phyloP scores from a whole-genome alignment of 106 monocot genomes.

The Xerophyta viscosa region DNA sequence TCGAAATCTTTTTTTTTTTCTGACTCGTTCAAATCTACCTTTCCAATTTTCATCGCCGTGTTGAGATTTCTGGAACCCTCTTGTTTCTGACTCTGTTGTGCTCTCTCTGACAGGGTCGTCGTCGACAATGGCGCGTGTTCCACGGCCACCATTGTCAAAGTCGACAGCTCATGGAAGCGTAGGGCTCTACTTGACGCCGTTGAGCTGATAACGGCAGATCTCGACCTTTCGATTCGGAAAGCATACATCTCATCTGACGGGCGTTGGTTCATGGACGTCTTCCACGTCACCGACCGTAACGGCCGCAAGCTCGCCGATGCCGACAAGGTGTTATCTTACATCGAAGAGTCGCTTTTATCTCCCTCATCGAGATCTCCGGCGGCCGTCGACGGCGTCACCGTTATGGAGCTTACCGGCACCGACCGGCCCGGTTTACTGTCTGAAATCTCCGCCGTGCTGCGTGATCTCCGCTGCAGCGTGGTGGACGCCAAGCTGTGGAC shows the following conservation, averaged over 20 bases:
- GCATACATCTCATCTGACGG: constrained; percentile 14
- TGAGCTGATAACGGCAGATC: constrained; percentile 10
- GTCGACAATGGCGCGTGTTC: constrained; percentile 13
- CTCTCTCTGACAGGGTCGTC: constrained; percentile 18
- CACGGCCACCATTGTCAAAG: constrained; percentile 9
- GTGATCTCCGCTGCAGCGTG: constrained; percentile 40
- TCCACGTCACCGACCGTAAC: constrained; percentile 14
- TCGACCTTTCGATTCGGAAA: constrained; percentile 19
- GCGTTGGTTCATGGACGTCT: constrained; percentile 15
- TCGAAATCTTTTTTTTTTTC: too few relatives aligned
- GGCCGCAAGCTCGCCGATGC: constrained; percentile 17
- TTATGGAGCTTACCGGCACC: constrained; percentile 42
- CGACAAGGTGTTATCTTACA: too few relatives aligned
- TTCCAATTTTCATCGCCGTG: too few relatives aligned
- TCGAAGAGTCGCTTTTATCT: too few relatives aligned
- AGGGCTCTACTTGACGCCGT: constrained; percentile 7
- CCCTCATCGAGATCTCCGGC: too few relatives aligned
- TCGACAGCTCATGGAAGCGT: constrained; percentile 11
- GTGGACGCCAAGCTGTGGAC: constrained; percentile 54
- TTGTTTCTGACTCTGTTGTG: too few relatives aligned
- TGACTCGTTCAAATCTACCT: too few relatives aligned
- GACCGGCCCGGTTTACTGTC: constrained; percentile 60
- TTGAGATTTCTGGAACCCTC: too few relatives aligned
- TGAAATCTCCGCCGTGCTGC: constrained; percentile 52
- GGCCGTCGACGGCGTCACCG: too few relatives aligned